These are phyloP conservation scores for Xylaria sp. DNA, from an alignment of 2,329 filamentous ascomycete genomes.

Conservation along the genomic window DNA sequence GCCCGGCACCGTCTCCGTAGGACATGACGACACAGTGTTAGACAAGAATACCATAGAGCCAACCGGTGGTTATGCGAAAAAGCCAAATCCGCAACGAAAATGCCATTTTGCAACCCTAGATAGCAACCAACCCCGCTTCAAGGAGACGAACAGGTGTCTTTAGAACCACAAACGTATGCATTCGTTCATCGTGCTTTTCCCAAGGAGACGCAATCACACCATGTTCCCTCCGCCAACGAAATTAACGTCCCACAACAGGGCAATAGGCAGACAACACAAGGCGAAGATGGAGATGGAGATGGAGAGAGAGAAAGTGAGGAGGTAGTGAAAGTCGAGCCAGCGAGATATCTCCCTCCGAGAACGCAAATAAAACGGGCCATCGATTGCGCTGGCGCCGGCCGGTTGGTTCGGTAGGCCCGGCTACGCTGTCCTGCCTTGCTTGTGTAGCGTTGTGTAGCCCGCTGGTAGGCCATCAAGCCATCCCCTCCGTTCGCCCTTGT, in stretches of 20 bases:
- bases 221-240: neutral
- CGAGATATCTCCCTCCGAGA: neutral
- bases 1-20: neutral
- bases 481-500: slow-evolving; percentile 18
- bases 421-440: slow-evolving; percentile 24
- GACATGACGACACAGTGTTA: slow-evolving; percentile 10
- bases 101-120: neutral
- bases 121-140: neutral
- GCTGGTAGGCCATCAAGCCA: slow-evolving; percentile 22
- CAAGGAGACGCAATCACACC: neutral
- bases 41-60: neutral
- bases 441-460: slow-evolving; percentile 32
- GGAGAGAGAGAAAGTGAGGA: no score
- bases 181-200: neutral
- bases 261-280: neutral
- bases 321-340: neutral
- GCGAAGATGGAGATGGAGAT: no score
- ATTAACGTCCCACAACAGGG: neutral
- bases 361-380: neutral
- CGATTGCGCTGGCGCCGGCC: slow-evolving; percentile 10
- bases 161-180: neutral
- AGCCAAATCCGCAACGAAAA: neutral
- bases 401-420: slow-evolving; percentile 12
- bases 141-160: slow-evolving; percentile 1
- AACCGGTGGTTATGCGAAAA: neutral